Conservation (phyloP, 352 stramenopile species). For the Pseudoperonospora humuli region DNA sequence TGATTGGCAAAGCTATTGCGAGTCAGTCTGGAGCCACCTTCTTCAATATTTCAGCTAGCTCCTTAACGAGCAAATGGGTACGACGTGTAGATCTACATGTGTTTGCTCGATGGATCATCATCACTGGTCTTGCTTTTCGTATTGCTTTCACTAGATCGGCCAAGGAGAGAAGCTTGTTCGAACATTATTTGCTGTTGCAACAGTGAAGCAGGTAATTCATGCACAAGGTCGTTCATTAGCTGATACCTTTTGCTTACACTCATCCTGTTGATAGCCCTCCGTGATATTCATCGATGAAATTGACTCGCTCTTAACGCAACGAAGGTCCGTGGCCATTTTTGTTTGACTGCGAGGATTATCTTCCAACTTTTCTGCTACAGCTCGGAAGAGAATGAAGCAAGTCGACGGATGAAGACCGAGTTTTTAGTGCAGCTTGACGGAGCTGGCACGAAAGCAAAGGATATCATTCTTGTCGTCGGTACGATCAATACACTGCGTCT, state of each 20-base stretch:
- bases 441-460: slow-evolving; percentile 85
- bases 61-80: slow-evolving; percentile 98
- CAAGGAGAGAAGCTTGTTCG: slow-evolving; percentile 98
- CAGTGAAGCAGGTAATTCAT: slow-evolving; percentile 70
- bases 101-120: not conserved
- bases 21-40: slow-evolving; percentile 97
- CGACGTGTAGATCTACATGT: not conserved
- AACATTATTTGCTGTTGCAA: slow-evolving; percentile 95
- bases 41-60: slow-evolving; percentile 98
- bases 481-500: slow-evolving; percentile 1
- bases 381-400: slow-evolving; percentile 96
- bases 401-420: slow-evolving; percentile 96
- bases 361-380: slow-evolving; percentile 22
- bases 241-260: not conserved
- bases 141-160: slow-evolving; percentile 79
- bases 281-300: slow-evolving; percentile 99
- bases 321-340: slow-evolving; percentile 51
- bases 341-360: not conserved
- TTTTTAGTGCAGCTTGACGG: slow-evolving; percentile 98
- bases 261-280: slow-evolving; percentile 61
- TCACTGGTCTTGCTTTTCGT: not conserved
- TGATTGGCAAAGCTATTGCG: slow-evolving; percentile 99
- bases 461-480: slow-evolving; percentile 88
- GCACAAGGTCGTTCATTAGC: not conserved
- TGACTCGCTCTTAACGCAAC: slow-evolving; percentile 95